phyloP scores from a whole-genome alignment of 192 early-diverging fungal genomes.

The Ambispora gerdemannii region DNA sequence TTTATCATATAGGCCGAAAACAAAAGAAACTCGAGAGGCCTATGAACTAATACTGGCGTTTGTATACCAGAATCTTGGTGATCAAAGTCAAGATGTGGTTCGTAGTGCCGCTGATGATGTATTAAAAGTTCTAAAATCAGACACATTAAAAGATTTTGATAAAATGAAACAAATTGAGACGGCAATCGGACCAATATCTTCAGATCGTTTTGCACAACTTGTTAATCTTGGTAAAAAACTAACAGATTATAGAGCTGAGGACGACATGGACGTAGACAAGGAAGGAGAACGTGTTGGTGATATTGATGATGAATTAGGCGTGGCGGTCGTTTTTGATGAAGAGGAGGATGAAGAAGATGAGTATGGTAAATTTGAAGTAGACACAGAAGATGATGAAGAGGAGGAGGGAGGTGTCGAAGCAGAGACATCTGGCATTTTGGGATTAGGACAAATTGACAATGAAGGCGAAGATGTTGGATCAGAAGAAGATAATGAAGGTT shows the following conservation, averaged over 20 bases:
- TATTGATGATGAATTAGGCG: slow-evolving; percentile 84
- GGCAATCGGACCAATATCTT: slow-evolving; percentile 65
- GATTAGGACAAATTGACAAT: slow-evolving; percentile 43
- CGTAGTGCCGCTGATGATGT: slow-evolving; percentile 85
- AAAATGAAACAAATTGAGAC: slow-evolving; percentile 82
- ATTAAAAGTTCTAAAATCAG: slow-evolving; percentile 79
- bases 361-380: slow-evolving; percentile 62
- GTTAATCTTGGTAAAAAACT: slow-evolving; percentile 93
- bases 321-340: slow-evolving; percentile 95
- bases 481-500: slow-evolving; percentile 58
- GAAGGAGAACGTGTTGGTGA: slow-evolving; percentile 51
- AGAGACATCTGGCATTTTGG: slow-evolving; percentile 37
- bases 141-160: slow-evolving; percentile 82
- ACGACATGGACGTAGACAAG: slow-evolving; percentile 56
- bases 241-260: slow-evolving; percentile 77
- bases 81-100: slow-evolving; percentile 89
- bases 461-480: slow-evolving; percentile 50
- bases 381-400: slow-evolving; percentile 59
- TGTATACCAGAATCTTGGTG: slow-evolving; percentile 75
- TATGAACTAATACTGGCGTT: slow-evolving; percentile 90
- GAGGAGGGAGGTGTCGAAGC: slow-evolving; percentile 53
- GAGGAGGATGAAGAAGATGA: slow-evolving; percentile 86
- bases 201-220: slow-evolving; percentile 82
- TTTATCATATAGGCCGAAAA: slow-evolving; percentile 81
- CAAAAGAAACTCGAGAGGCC: slow-evolving; percentile 81